Percentiles rank a stretch among this genome's conserved stretches.
phyloP scores from a whole-genome alignment of 495 filamentous ascomycete genomes.

The Aspergillus bridgeri region DNA sequence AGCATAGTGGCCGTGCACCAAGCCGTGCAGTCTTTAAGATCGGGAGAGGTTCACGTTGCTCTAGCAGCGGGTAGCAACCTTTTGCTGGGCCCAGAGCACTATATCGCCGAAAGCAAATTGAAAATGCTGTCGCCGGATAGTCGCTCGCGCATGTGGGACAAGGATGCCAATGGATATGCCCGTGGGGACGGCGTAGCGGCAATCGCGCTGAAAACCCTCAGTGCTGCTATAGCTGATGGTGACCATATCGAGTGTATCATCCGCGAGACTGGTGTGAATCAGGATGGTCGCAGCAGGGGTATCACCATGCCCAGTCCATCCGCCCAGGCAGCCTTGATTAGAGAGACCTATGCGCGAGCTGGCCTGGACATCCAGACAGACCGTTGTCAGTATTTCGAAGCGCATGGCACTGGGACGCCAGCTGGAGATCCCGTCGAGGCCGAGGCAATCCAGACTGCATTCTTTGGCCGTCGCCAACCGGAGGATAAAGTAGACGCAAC shows the following conservation, averaged over 20 bases:
- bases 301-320: conserved; percentile 27
- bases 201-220: conserved; percentile 27
- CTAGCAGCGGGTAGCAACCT: conserved; percentile 25
- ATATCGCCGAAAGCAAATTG: conserved; percentile 30
- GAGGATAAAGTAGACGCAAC: not conserved
- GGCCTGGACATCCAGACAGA: conserved; percentile 6
- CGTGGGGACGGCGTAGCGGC: conserved; percentile 51
- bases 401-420: conserved; percentile 38
- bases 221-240: conserved; percentile 25
- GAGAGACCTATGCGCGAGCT: conserved; percentile 23
- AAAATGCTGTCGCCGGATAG: conserved; percentile 44
- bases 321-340: conserved; percentile 19
- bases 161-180: conserved; percentile 57
- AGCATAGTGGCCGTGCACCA: not conserved
- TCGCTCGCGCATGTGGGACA: conserved; percentile 40
- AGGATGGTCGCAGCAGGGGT: conserved; percentile 24
- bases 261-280: conserved; percentile 26
- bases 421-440: conserved; percentile 40
- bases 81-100: conserved; percentile 28
- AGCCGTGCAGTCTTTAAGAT: not conserved
- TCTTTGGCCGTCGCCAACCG: not conserved
- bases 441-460: conserved; percentile 11
- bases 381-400: conserved; percentile 25
- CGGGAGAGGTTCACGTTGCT: not conserved
- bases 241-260: conserved; percentile 33